Base-by-base conservation (phyloP, 2,329 filamentous ascomycete genomes). In the Paradendryphiella salina region DNA sequence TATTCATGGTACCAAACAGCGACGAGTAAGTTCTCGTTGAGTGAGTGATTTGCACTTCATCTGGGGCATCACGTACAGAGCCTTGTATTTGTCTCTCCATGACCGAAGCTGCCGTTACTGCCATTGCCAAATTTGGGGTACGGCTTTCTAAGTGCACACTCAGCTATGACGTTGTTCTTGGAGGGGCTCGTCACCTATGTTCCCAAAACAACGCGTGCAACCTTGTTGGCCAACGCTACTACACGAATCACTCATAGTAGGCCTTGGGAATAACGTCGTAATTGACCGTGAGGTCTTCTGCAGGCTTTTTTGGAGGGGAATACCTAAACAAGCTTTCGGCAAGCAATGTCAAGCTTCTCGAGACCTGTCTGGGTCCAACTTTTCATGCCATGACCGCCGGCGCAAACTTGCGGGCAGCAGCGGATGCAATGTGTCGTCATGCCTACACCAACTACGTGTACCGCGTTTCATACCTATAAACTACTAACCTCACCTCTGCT, bases 241-340 rank as follows among this genome's bases (percentile, higher is more conserved):
- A 23, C 5, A 21, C 33, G 15, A 26, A 15, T 14, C 31, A 5
- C 31, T 13, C 21, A 23, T 20, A n/a, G 46, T 36, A 40, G 46
- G 18, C n/a, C 40, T 23, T 32, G 38, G 21, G 14, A 15, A 35
- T 35, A 18, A 20, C 18, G 13, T 14, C 21, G 18, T 48, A 14
- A 43, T 48, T 38, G 38, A 44, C 37, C 33, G 15, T 15, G 26
- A 21, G 29, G 26, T 14, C 10, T 32, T 32, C 21, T 40, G 18
- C 18, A 20, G 34, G 23, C 18, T n/a, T 21, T 15, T 35, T 33
- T 41, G 35, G 39, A n/a, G n/a, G n/a, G n/a, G n/a, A 32, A 37
- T 13, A 31, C 17, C 9, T 28, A 62, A 60, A 60, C 65, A 70
- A 70, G 66, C 66, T 63, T 65, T 51, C 20, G 21, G n/a, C 40